Evolutionary conservation across 768 basidiomycete species (phyloP).

Genomic region (Tylopilus sp.): DNA sequence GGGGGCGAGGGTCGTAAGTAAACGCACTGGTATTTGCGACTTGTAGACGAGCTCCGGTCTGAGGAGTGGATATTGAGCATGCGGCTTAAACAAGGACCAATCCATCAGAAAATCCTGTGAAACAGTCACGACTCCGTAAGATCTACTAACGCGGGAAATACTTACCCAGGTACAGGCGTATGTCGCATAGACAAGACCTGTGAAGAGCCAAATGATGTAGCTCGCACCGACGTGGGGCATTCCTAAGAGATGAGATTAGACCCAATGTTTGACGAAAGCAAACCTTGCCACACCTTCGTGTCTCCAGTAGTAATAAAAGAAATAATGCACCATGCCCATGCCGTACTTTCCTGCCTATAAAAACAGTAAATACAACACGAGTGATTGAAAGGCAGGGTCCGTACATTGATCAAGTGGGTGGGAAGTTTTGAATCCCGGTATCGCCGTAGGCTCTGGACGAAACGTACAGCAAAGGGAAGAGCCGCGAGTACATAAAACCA

Average conservation of each 20-base stretch:
- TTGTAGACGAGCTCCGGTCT: conserved; percentile 75
- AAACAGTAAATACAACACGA: background rate
- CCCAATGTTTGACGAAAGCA: background rate
- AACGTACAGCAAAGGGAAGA: conserved; percentile 72
- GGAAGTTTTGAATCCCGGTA: conserved; percentile 69
- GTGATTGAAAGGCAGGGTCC: conserved; percentile 19
- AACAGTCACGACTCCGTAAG: background rate
- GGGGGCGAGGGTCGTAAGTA: background rate
- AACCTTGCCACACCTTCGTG: conserved; percentile 43
- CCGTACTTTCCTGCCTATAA: conserved; percentile 82
- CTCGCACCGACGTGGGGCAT: conserved; percentile 39
- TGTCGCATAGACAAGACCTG: conserved; percentile 55
- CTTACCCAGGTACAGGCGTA: conserved; percentile 83
- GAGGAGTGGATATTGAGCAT: conserved; percentile 54
- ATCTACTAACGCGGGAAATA: background rate
- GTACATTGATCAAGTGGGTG: conserved; percentile 86
- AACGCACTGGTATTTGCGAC: conserved; percentile 53
- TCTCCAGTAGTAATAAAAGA: conserved; percentile 79
- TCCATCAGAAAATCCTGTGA: conserved; percentile 83
- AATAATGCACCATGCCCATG: conserved; percentile 57
- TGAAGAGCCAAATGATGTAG: conserved; percentile 70
- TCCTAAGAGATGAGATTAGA: conserved; percentile 13
- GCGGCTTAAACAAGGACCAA: conserved; percentile 77
- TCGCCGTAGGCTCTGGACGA: conserved; percentile 85
- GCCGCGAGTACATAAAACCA: conserved; percentile 53